A percentile compares a stretch with the other conserved stretches of the same genome.
These are phyloP conservation scores for Metschnikowia lunata DNA, from an alignment of 805 yeast species.

Conservation along the genomic window DNA sequence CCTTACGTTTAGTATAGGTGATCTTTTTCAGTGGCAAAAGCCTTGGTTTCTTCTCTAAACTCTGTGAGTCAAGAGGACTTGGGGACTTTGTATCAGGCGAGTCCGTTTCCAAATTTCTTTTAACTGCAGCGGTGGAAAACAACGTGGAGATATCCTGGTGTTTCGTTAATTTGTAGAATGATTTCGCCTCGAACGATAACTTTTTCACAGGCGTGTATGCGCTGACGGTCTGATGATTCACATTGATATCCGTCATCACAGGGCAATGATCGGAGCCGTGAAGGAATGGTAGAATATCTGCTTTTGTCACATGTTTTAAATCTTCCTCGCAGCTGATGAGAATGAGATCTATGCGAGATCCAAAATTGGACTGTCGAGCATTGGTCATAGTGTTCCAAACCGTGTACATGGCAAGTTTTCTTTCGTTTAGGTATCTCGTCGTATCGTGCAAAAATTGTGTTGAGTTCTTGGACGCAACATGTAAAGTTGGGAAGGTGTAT, in stretches of 20 bases:
- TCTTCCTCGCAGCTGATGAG: slow-evolving; percentile 42
- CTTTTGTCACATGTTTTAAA: slow-evolving; percentile 27
- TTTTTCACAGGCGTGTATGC: slow-evolving; percentile 1
- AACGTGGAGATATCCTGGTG: slow-evolving; percentile 32
- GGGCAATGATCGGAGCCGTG: slow-evolving; percentile 97
- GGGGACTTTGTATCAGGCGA: slow-evolving; percentile 1
- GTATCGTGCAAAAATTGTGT: slow-evolving; percentile 49
- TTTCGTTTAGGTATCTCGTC: slow-evolving; percentile 52
- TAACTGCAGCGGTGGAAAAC: slow-evolving; percentile 17
- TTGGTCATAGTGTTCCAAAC: slow-evolving; percentile 86
- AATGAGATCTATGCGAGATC: slow-evolving; percentile 83
- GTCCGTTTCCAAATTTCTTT: slow-evolving; percentile 4
- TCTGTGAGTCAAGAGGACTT: not conserved
- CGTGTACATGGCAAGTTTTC: slow-evolving; percentile 67
- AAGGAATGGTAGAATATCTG: slow-evolving; percentile 63
- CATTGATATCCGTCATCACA: slow-evolving; percentile 61
- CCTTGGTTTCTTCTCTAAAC: not conserved
- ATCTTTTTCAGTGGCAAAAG: not conserved
- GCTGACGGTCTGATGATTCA: slow-evolving; percentile 5
- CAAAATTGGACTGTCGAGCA: slow-evolving; percentile 76
- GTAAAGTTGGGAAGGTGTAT: slow-evolving; percentile 22
- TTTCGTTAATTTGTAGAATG: slow-evolving; percentile 19
- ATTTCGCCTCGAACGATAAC: slow-evolving; percentile 21
- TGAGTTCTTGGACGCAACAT: slow-evolving; percentile 3
- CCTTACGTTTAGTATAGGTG: slow-evolving; percentile 5